Evolutionary conservation across 2,329 filamentous ascomycete genomes (phyloP), one percentile per base, ranked within the genome.

Genomic region (Teratosphaeria zuluensis): DNA sequence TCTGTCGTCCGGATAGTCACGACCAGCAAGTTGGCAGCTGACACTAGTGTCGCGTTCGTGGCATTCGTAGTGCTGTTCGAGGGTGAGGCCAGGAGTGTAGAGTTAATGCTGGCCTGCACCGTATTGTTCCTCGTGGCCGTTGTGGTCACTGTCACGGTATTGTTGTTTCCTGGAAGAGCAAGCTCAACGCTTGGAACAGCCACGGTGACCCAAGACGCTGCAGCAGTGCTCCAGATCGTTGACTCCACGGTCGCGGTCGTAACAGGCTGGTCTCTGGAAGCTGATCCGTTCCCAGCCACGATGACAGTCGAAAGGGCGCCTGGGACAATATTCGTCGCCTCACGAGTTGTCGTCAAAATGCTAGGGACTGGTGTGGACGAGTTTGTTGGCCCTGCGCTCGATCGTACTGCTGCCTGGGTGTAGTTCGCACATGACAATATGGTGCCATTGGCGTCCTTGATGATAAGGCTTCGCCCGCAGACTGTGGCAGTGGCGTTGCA

Each of bases 401-500:
- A 31, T 28, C 28, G 12, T n/a, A 4, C 24, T 12, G 52, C 52
- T 53, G 62, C 60, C 19, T 66, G 56, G 8, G 64, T 70, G 68
- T 84, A 83, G 70, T 83, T 83, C 59, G 78, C 82, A 72, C 82
- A 85, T 32, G 78, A 77, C 65, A 84, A 74, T 62, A 79, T 77
- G 7, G 77, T 80, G 63, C 76, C 77, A 70, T 84, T 80, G 55
- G 75, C 69, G 53, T 72, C 73, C 64, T 84, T 81, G 48, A 85
- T 69, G 51, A 84, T 81, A 58, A 84, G 68, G 53, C 78, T 81
- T 51, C 77, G 74, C 65, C 52, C 52, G 32, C 52, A 53, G 14
- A 53, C 52, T 7, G 52, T 31, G 32, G 52, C 52, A 53, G 28
- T 53, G 24, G 12, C 14, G 9, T 24, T 24, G 12, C 52, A 53